Percentiles rank a stretch among this genome's conserved stretches.
phyloP scores from a whole-genome alignment of 2,329 filamentous ascomycete genomes.

The Periconia sp. region DNA sequence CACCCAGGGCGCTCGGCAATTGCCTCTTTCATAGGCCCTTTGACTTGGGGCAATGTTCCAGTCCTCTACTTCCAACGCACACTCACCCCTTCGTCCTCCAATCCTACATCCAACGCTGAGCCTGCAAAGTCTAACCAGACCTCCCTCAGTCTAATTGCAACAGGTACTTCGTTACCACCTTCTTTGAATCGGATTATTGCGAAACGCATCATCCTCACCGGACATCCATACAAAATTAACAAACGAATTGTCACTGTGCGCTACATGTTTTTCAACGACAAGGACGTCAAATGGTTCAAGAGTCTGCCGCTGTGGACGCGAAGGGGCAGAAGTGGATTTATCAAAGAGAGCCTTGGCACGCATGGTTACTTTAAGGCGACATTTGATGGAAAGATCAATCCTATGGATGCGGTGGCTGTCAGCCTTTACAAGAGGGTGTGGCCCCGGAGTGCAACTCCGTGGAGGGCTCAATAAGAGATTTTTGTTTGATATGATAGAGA shows the following conservation, averaged over 20 bases:
- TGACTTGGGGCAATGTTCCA: slow-evolving; percentile 93
- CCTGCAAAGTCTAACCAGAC: slow-evolving; percentile 9
- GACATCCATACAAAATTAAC: slow-evolving; percentile 98
- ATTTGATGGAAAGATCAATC: slow-evolving; percentile 95
- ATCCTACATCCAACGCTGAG: slow-evolving; percentile 7
- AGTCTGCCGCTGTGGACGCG: slow-evolving; percentile 93
- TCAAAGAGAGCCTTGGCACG: slow-evolving; percentile 94
- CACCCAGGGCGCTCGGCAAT: slow-evolving; percentile 90
- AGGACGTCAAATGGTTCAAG: slow-evolving; percentile 98
- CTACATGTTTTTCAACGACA: slow-evolving; percentile 99
- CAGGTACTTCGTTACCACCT: slow-evolving; percentile 84
- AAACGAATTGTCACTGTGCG: slow-evolving; percentile 95
- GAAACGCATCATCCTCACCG: slow-evolving; percentile 91
- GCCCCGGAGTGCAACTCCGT: slow-evolving; percentile 69
- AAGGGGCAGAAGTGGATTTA: slow-evolving; percentile 83
- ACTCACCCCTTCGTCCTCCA: slow-evolving; percentile 36
- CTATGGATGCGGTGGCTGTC: slow-evolving; percentile 90
- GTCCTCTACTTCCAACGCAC: slow-evolving; percentile 81
- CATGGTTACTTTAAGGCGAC: slow-evolving; percentile 99
- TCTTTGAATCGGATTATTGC: slow-evolving; percentile 79
- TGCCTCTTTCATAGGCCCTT: slow-evolving; percentile 85
- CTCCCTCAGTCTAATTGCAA: slow-evolving; percentile 75
- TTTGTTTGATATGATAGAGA: no score
- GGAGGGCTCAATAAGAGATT: slow-evolving; percentile 43
- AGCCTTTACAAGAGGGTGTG: slow-evolving; percentile 65